A percentile compares a stretch with the other conserved stretches of the same genome.
Evolutionary conservation across 2,329 filamentous ascomycete species (phyloP).

Genomic region (Geosmithia flava): DNA sequence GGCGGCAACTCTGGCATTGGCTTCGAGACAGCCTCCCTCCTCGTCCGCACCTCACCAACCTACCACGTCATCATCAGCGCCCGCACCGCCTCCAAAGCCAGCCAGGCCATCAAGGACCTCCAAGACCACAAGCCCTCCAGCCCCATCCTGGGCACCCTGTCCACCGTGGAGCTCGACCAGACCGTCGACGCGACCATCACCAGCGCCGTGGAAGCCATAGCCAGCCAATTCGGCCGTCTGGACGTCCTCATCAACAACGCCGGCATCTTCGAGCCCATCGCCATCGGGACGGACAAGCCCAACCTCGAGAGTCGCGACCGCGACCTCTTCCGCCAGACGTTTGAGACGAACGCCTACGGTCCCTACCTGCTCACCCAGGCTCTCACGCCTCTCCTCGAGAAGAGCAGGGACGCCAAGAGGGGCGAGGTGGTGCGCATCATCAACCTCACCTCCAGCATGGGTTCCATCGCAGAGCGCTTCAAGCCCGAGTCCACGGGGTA

Average conservation of each 20-base stretch:
- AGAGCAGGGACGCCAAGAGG: slow-evolving; percentile 5
- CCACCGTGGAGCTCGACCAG: slow-evolving; percentile 44
- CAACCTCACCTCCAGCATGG: slow-evolving; percentile 18
- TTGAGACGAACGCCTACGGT: slow-evolving; percentile 6
- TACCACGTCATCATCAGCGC: slow-evolving; percentile 25
- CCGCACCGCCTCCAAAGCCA: slow-evolving; percentile 22
- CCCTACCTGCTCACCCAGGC: slow-evolving; percentile 14
- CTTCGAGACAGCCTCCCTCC: slow-evolving; percentile 22
- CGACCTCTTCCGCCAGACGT: not conserved
- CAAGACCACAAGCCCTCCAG: slow-evolving; percentile 26
- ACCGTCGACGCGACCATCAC: slow-evolving; percentile 45
- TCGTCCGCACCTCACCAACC: slow-evolving; percentile 19
- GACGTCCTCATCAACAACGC: slow-evolving; percentile 49
- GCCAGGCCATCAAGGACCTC: slow-evolving; percentile 13
- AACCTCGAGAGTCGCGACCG: slow-evolving; percentile 13
- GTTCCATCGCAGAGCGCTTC: slow-evolving; percentile 13
- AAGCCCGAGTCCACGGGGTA: not conserved
- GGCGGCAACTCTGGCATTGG: slow-evolving; percentile 34
- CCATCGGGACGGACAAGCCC: slow-evolving; percentile 33
- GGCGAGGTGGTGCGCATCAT: slow-evolving; percentile 12
- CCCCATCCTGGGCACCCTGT: slow-evolving; percentile 32
- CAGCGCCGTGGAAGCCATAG: slow-evolving; percentile 37
- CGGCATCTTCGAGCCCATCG: slow-evolving; percentile 35
- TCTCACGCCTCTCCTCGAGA: slow-evolving; percentile 16
- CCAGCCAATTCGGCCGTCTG: slow-evolving; percentile 30